phyloP scores from a whole-genome alignment of 768 basidiomycete genomes.

The Pleurotus giganteus region DNA sequence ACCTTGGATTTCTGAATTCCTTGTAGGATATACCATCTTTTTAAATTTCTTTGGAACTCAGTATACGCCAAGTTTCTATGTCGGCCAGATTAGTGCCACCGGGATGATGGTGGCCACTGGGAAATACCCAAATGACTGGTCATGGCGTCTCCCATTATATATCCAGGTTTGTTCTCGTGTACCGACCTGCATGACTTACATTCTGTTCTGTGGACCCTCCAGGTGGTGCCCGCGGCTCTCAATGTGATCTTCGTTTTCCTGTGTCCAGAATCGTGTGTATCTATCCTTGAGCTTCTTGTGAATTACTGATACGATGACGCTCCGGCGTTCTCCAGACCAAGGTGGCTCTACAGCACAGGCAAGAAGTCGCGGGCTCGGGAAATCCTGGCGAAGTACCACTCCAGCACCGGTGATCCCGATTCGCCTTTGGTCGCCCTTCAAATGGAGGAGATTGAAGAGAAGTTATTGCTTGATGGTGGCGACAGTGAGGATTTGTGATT shows the following conservation, averaged over 20 bases:
- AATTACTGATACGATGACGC: not conserved
- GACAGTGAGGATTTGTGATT: conserved; percentile 34
- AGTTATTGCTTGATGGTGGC: conserved; percentile 41
- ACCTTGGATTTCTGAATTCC: conserved; percentile 50
- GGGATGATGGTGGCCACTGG: conserved; percentile 57
- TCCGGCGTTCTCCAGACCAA: conserved; percentile 31
- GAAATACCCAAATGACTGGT: conserved; percentile 34
- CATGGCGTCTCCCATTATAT: conserved; percentile 51
- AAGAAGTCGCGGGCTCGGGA: conserved; percentile 37
- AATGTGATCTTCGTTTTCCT: conserved; percentile 45
- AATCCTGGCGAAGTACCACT: conserved; percentile 49
- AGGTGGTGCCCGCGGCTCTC: conserved; percentile 45
- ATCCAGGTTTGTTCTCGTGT: conserved; percentile 33
- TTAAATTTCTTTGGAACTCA: not conserved
- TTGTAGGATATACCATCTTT: conserved; percentile 32
- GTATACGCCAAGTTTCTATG: conserved; percentile 39
- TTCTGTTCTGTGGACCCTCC: not conserved
- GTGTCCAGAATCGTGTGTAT: conserved; percentile 48
- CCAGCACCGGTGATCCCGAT: conserved; percentile 39
- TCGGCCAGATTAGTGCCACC: conserved; percentile 53
- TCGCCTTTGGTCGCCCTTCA: conserved; percentile 52
- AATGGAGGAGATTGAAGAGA: conserved; percentile 53
- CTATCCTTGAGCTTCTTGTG: not conserved
- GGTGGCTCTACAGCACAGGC: conserved; percentile 52
- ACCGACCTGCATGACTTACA: not conserved